Conservation (phyloP, 2,329 filamentous ascomycete genomes). For the Fusarium sp. region DNA sequence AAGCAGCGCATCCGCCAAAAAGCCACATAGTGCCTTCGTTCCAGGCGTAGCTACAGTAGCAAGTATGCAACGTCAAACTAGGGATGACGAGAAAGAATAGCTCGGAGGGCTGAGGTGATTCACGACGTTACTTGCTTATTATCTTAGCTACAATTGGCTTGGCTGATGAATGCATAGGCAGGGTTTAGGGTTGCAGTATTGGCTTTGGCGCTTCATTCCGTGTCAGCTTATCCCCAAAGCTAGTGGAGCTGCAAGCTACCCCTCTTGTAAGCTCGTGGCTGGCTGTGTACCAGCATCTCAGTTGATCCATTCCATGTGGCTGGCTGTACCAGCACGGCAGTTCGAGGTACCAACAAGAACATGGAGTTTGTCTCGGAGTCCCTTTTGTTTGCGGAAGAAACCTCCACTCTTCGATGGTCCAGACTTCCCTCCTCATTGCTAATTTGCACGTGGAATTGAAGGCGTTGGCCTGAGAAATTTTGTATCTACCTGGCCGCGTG, state of each 20-base stretch:
- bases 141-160: neutral
- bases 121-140: neutral
- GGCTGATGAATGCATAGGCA: no score
- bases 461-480: neutral
- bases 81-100: neutral
- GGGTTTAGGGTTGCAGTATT: neutral
- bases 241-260: neutral
- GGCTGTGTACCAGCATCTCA: no score
- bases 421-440: neutral
- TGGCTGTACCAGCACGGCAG: neutral
- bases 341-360: no score
- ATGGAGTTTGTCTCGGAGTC: neutral
- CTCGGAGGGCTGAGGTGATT: neutral
- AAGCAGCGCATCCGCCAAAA: neutral
- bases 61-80: neutral
- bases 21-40: neutral
- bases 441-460: no score
- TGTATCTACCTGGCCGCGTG: no score
- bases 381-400: neutral
- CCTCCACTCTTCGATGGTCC: neutral
- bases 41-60: no score
- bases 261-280: neutral
- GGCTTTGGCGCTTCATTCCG: neutral
- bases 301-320: neutral
- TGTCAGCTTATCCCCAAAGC: neutral